Conservation (phyloP, 2,329 filamentous ascomycete genomes). For the Colletotrichum sojae region DNA sequence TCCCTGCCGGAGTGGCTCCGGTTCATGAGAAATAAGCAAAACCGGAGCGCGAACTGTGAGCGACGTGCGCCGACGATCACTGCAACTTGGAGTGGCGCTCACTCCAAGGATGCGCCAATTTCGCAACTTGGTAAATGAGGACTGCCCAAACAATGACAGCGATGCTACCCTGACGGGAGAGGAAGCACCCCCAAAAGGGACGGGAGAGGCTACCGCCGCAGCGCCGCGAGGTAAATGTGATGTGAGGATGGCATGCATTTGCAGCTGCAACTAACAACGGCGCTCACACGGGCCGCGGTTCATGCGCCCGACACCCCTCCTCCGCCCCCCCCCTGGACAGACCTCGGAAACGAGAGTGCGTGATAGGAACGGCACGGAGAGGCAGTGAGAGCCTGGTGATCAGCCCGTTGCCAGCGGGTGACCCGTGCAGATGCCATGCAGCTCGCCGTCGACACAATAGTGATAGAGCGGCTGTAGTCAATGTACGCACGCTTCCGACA, state of each 20-base stretch:
- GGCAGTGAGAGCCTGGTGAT: constrained; percentile 15
- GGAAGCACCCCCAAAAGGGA: neutral
- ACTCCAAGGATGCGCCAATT: constrained; percentile 23
- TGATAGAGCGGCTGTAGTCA: neutral
- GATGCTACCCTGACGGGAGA: constrained; percentile 27
- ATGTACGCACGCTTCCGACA: neutral
- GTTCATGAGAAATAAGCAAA: constrained; percentile 15
- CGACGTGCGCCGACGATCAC: constrained; percentile 28
- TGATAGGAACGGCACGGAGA: constrained; percentile 17
- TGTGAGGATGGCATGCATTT: constrained; percentile 42
- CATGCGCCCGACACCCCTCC: constrained; percentile 24
- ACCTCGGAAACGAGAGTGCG: constrained; percentile 27
- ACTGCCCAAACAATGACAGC: constrained; percentile 4
- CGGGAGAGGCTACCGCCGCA: neutral
- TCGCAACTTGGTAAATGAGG: constrained; percentile 31
- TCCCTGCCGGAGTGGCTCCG: neutral
- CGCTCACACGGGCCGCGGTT: constrained; percentile 37
- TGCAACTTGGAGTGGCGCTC: constrained; percentile 3
- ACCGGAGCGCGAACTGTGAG: constrained; percentile 6
- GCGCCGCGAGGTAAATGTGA: constrained; percentile 17
- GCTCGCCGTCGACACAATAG: constrained; percentile 14
- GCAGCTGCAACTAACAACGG: constrained; percentile 37
- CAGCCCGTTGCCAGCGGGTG: constrained; percentile 26
- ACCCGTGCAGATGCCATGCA: constrained; percentile 35
- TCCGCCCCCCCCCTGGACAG: neutral